phyloP scores from a whole-genome alignment of 768 basidiomycete genomes.

The Austroboletus eburneus region DNA sequence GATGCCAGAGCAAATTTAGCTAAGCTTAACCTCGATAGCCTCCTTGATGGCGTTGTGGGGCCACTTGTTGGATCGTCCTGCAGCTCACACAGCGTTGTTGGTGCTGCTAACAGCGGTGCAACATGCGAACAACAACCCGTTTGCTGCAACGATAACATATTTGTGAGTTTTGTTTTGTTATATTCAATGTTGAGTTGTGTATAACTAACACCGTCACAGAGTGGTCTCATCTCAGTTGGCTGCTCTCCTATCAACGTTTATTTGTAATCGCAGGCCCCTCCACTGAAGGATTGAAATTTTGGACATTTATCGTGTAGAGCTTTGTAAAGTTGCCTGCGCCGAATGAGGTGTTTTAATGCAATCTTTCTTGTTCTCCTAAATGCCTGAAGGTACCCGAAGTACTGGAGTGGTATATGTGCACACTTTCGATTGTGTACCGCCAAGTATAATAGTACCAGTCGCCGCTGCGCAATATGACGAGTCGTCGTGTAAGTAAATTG shows the following conservation, averaged over 20 bases:
- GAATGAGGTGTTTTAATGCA: too few relatives aligned
- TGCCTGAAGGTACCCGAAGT: too few relatives aligned
- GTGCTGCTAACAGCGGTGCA: background rate
- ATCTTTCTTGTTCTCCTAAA: too few relatives aligned
- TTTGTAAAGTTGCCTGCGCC: background rate
- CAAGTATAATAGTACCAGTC: too few relatives aligned
- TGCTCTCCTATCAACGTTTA: conserved; percentile 7
- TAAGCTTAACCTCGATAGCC: too few relatives aligned
- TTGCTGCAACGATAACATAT: conserved; percentile 6
- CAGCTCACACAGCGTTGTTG: background rate
- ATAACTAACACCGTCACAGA: background rate
- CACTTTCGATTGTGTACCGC: too few relatives aligned
- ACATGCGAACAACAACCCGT: conserved; percentile 5
- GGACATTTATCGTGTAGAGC: background rate
- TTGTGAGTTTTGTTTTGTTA: background rate
- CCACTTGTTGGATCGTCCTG: background rate
- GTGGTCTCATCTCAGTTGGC: conserved; percentile 6
- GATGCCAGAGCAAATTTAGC: too few relatives aligned
- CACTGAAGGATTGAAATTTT: background rate
- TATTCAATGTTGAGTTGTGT: background rate
- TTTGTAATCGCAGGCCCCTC: background rate
- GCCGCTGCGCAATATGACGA: too few relatives aligned
- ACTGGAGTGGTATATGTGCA: too few relatives aligned
- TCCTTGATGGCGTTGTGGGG: too few relatives aligned
- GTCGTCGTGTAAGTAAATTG: too few relatives aligned